A percentile compares a stretch with the other conserved stretches of the same genome.
phyloP scores from a whole-genome alignment of 371 early-diverging fungal species.

The Mucor ambiguus region DNA sequence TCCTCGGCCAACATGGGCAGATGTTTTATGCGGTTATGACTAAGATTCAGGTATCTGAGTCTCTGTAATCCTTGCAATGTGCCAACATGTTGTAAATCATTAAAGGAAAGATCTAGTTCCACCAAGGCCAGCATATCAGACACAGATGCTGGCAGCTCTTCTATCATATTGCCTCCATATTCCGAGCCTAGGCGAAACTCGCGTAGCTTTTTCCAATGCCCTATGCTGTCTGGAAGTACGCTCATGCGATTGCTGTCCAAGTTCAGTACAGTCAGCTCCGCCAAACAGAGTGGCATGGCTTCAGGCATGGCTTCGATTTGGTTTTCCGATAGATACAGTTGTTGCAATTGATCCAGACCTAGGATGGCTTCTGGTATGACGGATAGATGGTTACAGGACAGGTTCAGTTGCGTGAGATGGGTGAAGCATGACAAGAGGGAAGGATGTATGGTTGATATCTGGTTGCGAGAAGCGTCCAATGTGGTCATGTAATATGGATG shows the following conservation, averaged over 20 bases:
- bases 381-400: slow-evolving; percentile 54
- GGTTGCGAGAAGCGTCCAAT: slow-evolving; percentile 48
- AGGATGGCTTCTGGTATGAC: slow-evolving; percentile 52
- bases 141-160: slow-evolving; percentile 45
- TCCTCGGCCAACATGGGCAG: slow-evolving; percentile 30
- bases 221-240: slow-evolving; percentile 45
- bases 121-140: slow-evolving; percentile 44
- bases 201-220: slow-evolving; percentile 46
- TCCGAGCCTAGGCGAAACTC: slow-evolving; percentile 59
- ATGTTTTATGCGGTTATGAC: slow-evolving; percentile 52
- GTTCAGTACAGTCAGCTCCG: slow-evolving; percentile 40
- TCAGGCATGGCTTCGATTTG: slow-evolving; percentile 45
- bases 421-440: slow-evolving; percentile 20
- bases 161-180: slow-evolving; percentile 58
- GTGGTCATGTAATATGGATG: not conserved
- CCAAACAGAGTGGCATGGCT: slow-evolving; percentile 43
- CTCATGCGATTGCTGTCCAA: slow-evolving; percentile 55
- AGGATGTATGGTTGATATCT: slow-evolving; percentile 35
- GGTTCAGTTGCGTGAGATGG: slow-evolving; percentile 47
- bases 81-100: slow-evolving; percentile 45
- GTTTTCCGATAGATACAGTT: slow-evolving; percentile 58
- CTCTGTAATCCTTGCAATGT: slow-evolving; percentile 26
- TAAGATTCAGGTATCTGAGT: slow-evolving; percentile 37
- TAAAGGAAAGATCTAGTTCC: slow-evolving; percentile 58
- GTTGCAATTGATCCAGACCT: slow-evolving; percentile 48